Evolutionary conservation across 2,329 filamentous ascomycete genomes (phyloP).

Genomic region (Exophiala sideris): DNA sequence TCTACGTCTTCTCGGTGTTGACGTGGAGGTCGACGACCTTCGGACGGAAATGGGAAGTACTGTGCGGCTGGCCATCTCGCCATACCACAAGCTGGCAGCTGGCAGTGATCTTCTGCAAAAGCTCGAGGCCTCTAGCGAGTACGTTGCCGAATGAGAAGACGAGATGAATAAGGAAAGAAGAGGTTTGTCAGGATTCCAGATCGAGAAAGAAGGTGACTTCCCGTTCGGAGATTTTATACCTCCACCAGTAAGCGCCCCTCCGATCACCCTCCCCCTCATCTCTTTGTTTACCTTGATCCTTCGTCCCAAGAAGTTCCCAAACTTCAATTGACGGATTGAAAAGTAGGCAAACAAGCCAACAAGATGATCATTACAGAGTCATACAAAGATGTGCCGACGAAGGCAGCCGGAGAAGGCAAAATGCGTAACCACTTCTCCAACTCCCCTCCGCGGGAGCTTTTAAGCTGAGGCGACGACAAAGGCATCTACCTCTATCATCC

Average conservation of each 20-base stretch:
- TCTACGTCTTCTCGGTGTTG: no score
- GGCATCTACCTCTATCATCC: slow-evolving; percentile 90
- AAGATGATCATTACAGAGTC: slow-evolving; percentile 60
- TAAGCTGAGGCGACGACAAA: slow-evolving; percentile 37
- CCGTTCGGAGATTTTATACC: background rate
- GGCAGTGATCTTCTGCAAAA: no score
- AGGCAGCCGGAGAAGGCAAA: slow-evolving; percentile 52
- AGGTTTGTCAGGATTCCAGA: no score
- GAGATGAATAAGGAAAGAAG: no score
- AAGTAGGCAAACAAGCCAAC: slow-evolving; percentile 1
- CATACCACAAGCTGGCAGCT: no score
- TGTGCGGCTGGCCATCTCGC: no score
- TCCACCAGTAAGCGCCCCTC: background rate
- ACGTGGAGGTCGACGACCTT: no score
- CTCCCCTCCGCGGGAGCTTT: slow-evolving; percentile 10
- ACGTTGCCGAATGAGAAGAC: no score
- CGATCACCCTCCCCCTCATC: background rate
- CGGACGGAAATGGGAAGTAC: no score
- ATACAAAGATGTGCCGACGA: slow-evolving; percentile 58
- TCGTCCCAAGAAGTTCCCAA: background rate
- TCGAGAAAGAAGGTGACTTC: no score
- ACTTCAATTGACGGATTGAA: background rate
- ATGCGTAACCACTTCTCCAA: slow-evolving; percentile 49
- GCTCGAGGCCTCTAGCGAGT: no score
- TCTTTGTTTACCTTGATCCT: background rate